These are phyloP conservation scores for Cucumis melo DNA, from an alignment of 306 rosid species.

Conservation along the genomic window DNA sequence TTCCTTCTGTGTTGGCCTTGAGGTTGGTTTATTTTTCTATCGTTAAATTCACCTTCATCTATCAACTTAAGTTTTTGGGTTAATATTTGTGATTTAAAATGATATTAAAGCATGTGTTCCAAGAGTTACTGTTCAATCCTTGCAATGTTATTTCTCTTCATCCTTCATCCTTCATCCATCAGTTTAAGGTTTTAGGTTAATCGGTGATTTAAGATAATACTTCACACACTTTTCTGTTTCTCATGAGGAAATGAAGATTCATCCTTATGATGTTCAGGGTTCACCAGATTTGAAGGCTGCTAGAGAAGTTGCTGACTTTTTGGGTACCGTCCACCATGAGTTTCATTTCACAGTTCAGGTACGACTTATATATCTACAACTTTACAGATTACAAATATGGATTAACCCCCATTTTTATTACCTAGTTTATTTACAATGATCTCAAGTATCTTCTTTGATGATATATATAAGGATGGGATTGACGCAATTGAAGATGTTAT, in stretches of 20 bases:
- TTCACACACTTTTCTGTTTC: neutral
- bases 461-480: slow-evolving; percentile 62
- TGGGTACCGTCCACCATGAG: slow-evolving; percentile 91
- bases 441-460: neutral
- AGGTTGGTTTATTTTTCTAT: slow-evolving; percentile 22
- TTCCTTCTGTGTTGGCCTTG: slow-evolving; percentile 86
- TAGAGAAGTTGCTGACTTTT: slow-evolving; percentile 79
- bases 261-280: slow-evolving; percentile 36
- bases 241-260: neutral
- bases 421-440: neutral
- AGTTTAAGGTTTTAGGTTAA: too few species aligned
- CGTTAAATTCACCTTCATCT: too few species aligned
- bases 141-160: too few species aligned
- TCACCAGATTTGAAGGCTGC: slow-evolving; percentile 98
- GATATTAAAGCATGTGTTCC: too few species aligned
- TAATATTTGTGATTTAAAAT: too few species aligned
- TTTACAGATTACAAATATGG: neutral
- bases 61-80: too few species aligned
- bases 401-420: neutral
- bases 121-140: too few species aligned
- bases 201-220: too few species aligned
- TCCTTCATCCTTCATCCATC: too few species aligned
- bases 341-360: slow-evolving; percentile 85
- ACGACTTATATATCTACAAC: neutral
- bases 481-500: slow-evolving; percentile 96